Conservation (phyloP, 306 rosid genomes). For the cucumber (Cucumis sativus) region DNA sequence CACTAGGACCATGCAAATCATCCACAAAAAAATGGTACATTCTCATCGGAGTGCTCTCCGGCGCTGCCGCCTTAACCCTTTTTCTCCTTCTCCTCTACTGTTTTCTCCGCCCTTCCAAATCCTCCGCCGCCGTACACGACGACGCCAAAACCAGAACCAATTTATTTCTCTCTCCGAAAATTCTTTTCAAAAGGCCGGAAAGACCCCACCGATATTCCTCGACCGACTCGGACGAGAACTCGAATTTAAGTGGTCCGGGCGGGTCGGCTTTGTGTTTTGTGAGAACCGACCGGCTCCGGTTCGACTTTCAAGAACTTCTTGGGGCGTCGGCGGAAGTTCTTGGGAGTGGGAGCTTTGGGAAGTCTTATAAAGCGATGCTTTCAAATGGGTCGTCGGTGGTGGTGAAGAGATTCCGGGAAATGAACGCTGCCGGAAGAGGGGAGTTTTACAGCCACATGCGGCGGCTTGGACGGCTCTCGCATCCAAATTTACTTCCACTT, state of each 20-base stretch:
- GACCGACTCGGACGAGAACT: conserved; percentile 7
- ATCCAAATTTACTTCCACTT: conserved; percentile 48
- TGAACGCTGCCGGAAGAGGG: conserved; percentile 44
- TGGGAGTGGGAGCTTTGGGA: conserved; percentile 77
- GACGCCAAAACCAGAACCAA: not conserved
- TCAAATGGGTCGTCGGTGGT: conserved; percentile 42
- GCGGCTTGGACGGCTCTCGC: conserved; percentile 49
- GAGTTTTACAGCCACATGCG: conserved; percentile 57
- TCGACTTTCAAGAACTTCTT: conserved; percentile 58
- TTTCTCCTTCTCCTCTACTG: conserved; percentile 15
- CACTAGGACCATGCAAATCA: conserved; percentile 36
- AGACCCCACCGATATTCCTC: conserved; percentile 7
- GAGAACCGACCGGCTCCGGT: conserved; percentile 18
- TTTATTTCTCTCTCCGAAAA: not conserved
- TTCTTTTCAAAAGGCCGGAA: not conserved
- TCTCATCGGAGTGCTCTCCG: conserved; percentile 14
- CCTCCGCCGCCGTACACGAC: not conserved
- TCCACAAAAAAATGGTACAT: conserved; percentile 15
- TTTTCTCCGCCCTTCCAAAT: not conserved
- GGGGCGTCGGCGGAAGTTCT: conserved; percentile 72
- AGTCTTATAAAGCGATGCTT: conserved; percentile 62
- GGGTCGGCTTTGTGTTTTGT: conserved; percentile 33
- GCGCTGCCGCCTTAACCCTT: conserved; percentile 16
- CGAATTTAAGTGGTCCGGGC: conserved; percentile 14
- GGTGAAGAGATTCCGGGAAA: conserved; percentile 71